These are phyloP conservation scores for Coemansia sp. DNA, from an alignment of 192 early-diverging fungal genomes.

Conservation along the genomic window DNA sequence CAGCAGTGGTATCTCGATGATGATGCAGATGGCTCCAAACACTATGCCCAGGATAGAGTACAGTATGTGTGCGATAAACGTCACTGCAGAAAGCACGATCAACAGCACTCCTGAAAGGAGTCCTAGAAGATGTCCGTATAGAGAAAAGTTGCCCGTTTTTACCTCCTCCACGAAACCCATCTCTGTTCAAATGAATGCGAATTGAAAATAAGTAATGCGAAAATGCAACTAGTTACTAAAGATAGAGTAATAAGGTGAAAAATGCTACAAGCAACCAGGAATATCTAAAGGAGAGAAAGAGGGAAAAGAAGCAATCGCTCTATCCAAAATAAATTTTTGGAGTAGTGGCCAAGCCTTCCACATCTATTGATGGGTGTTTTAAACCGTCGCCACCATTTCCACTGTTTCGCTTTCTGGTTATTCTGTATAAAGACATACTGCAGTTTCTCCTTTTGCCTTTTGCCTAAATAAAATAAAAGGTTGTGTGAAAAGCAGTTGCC, in stretches of 20 bases:
- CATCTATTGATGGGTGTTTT: background rate
- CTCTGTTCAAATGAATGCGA: background rate
- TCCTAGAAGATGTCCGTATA: conserved; percentile 47
- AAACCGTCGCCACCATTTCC: background rate
- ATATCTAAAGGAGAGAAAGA: conserved; percentile 1
- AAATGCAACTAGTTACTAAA: conserved; percentile 11
- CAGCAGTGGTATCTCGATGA: conserved; percentile 42
- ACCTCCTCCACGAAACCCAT: conserved; percentile 52
- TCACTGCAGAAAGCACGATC: conserved; percentile 51
- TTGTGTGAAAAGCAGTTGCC: conserved; percentile 3
- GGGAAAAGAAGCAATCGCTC: background rate
- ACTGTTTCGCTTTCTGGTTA: background rate
- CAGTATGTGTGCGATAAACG: conserved; percentile 39
- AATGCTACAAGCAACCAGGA: background rate
- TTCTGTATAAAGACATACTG: background rate
- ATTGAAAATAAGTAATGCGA: conserved; percentile 1
- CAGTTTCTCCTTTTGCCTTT: background rate
- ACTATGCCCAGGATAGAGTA: conserved; percentile 54
- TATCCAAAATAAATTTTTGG: background rate
- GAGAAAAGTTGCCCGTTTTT: conserved; percentile 46
- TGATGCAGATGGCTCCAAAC: conserved; percentile 50
- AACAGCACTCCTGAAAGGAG: conserved; percentile 51
- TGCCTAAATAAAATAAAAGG: background rate
- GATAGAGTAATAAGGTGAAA: background rate
- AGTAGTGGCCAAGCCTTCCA: background rate